Evolutionary conservation across 805 yeast genomes (phyloP).

Genomic region (Candida xyloterini): DNA sequence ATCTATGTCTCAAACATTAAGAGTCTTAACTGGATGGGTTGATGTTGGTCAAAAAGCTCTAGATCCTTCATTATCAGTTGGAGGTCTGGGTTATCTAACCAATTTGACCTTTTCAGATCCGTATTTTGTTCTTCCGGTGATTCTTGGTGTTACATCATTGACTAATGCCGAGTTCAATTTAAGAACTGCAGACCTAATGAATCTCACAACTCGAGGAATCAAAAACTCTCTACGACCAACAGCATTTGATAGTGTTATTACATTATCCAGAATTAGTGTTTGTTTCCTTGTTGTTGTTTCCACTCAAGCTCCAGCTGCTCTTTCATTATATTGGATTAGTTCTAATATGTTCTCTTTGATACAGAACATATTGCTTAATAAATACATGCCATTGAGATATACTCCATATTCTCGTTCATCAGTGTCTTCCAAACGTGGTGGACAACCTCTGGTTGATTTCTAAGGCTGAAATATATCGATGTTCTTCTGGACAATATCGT

Average conservation of each 20-base stretch:
- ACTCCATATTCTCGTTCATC: constrained; percentile 39
- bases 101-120: constrained; percentile 64
- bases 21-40: constrained; percentile 72
- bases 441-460: constrained; percentile 4
- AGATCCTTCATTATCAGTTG: constrained; percentile 48
- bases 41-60: constrained; percentile 40
- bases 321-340: constrained; percentile 86
- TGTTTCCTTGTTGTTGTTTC: constrained; percentile 80
- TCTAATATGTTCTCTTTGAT: constrained; percentile 73
- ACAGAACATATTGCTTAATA: constrained; percentile 73
- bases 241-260: constrained; percentile 61
- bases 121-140: constrained; percentile 60
- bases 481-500: neutral
- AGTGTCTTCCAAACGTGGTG: neutral
- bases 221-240: constrained; percentile 50
- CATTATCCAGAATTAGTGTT: constrained; percentile 68
- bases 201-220: constrained; percentile 38
- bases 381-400: constrained; percentile 54
- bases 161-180: constrained; percentile 83
- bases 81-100: constrained; percentile 58
- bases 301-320: constrained; percentile 80
- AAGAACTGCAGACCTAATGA: constrained; percentile 55
- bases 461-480: neutral
- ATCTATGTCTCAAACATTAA: constrained; percentile 67
- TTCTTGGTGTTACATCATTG: constrained; percentile 67